Base-by-base conservation (phyloP, 441 rosid genomes). In the Isatis lusitanica region DNA sequence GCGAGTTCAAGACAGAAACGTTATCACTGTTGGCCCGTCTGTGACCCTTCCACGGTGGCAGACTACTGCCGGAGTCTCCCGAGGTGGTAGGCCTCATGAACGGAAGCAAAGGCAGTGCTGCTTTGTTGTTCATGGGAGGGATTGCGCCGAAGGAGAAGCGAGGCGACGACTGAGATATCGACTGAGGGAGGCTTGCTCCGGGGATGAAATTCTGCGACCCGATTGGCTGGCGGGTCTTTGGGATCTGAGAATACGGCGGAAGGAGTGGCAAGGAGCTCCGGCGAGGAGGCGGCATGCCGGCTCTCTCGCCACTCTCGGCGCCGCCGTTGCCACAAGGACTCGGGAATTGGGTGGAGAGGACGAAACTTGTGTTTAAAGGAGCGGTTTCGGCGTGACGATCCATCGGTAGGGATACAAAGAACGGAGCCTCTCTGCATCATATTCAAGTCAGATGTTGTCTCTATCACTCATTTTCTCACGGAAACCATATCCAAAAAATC, bases 1-100 rank as follows among this genome's bases (percentile, higher is more conserved):
- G 76, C 0, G 93, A 77, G 30, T 81, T 66, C 74, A 87, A 79
- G 42, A 81, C 86, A 64, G 86, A 87, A 0, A 93, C 86, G 56
- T 83, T 83, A 64, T 90, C 94, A 64, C 93, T 92, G 53, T 66
- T 84, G 44, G 90, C 87, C 78, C 94, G 81, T 62, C 88, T 80
- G 70, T 92, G 96, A 7, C 87, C 79, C 59, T 92, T 86, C 9
- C 85, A 65, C 0, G 89, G 89, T 3, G 94, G 96, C 71, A 86
- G 83, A 74, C 83, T 69, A 31, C 15, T 6, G 31, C 39, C n/a
- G 38, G 66, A 86, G 43, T 47, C 75, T 51, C 88, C 8, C 2
- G 15, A 55, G 59, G 36, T 7, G 36, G 17, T 26, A 12, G 57
- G 33, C 58, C 36, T 28, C 58, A n/a, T 21, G 55, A 50, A 9